phyloP scores from a whole-genome alignment of 73 alveolate genomes.

The Paramecium primaurelia region DNA sequence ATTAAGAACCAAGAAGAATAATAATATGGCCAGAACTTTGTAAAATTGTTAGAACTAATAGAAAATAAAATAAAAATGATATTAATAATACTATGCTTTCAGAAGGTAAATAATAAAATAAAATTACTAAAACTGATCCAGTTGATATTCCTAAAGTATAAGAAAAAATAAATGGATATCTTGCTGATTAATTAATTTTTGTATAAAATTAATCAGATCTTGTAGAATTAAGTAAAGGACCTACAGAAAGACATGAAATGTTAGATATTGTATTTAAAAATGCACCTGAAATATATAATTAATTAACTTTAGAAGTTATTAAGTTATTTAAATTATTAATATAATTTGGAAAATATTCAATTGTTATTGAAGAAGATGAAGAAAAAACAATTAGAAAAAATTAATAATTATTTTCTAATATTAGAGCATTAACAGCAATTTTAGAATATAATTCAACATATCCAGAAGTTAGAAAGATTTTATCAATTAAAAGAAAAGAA shows the following conservation, averaged over 20 bases:
- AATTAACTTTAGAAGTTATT: conserved; percentile 44
- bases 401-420: neutral
- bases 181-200: neutral
- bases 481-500: conserved; percentile 15
- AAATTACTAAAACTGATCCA: conserved; percentile 37
- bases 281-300: conserved; percentile 33
- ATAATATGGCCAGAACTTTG: conserved; percentile 59
- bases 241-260: neutral
- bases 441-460: conserved; percentile 51
- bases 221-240: neutral
- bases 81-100: conserved; percentile 34
- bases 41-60: neutral
- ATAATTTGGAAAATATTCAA: conserved; percentile 54
- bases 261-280: neutral
- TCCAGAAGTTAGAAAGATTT: conserved; percentile 59
- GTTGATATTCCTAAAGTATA: conserved; percentile 38
- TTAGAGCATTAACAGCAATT: neutral
- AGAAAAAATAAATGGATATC: conserved; percentile 46
- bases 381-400: neutral
- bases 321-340: conserved; percentile 9
- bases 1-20: conserved; percentile 58
- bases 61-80: neutral
- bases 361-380: neutral
- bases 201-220: neutral
- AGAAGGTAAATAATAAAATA: neutral